Percentiles rank a stretch among this genome's conserved stretches.
phyloP scores from a whole-genome alignment of 768 basidiomycete genomes.

The Psilocybe cubensis region DNA sequence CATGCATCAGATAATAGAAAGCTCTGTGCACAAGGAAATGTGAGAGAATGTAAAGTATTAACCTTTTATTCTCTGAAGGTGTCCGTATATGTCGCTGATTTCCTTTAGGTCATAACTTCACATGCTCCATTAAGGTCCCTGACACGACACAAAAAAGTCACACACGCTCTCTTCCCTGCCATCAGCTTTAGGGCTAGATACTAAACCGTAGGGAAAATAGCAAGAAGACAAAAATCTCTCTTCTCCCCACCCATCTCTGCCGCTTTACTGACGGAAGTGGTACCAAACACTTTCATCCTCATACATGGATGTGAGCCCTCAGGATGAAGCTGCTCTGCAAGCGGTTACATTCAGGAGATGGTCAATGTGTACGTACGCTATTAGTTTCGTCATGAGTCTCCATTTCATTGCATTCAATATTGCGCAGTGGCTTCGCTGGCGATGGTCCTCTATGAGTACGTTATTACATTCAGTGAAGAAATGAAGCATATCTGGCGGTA shows the following conservation, averaged over 20 bases:
- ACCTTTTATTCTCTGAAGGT: no score
- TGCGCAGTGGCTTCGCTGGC: slow-evolving; percentile 1
- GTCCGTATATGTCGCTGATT: no score
- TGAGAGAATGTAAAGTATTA: no score
- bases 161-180: no score
- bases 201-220: no score
- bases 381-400: neutral
- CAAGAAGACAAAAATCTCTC: no score
- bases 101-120: no score
- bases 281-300: neutral
- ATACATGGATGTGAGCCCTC: neutral
- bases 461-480: slow-evolving; percentile 1
- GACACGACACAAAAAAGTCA: no score
- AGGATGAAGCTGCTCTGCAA: neutral
- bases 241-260: neutral
- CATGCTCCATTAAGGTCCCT: no score
- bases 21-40: no score
- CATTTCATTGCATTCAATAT: neutral
- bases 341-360: neutral
- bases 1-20: no score
- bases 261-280: neutral
- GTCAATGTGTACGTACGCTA: neutral
- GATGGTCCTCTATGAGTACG: neutral
- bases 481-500: slow-evolving; percentile 4
- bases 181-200: no score